Base-by-base conservation (phyloP, 495 filamentous ascomycete genomes). In the Talaromyces wortmannii region DNA sequence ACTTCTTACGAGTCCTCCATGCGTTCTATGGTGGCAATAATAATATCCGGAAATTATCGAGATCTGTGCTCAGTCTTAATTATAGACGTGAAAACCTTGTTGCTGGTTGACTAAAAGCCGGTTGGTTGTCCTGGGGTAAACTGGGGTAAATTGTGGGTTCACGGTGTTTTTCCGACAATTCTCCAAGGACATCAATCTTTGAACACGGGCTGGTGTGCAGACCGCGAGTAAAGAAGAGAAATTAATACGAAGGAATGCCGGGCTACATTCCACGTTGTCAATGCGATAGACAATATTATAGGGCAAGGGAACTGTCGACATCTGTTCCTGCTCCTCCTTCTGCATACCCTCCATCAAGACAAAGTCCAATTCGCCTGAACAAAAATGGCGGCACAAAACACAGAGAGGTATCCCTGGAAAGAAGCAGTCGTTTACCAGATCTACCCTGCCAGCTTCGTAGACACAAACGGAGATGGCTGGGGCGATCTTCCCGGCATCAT, bases 401-500 rank as follows among this genome's bases (percentile, higher is more conserved):
- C 36, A 40, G 36, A 40, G 13, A 40, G 36, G 5, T 5, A 40
- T 10, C 36, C 36, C 8, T 80, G 78, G 78, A 80, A 81, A 65
- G 78, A 81, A 61, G 67, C 58, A 52, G 76, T 67, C 29, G 78
- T 86, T 42, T 88, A 89, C 59, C 85, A 89, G 60, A 83, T 88
- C 50, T 89, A 85, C 70, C 84, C 84, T 4, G 77, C 83, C 6
- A 79, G 73, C 10, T 88, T 79, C 68, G 77, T 80, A 23, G 85
- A 88, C 63, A 80, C 81, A 36, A 84, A 87, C 60, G 73, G 76
- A 48, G 84, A 87, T 62, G 85, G 85, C 32, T 70, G 83, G 55
- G 85, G 85, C 36, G 85, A 88, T 60, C 79, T 88, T 40, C 80
- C 74, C 1, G 85, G 85, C 10, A 82, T 88, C 43, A 79, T 82